Percentiles rank a stretch among this genome's conserved stretches.
phyloP scores from a whole-genome alignment of 2,329 filamentous ascomycete genomes.

The Fusarium stilboides region DNA sequence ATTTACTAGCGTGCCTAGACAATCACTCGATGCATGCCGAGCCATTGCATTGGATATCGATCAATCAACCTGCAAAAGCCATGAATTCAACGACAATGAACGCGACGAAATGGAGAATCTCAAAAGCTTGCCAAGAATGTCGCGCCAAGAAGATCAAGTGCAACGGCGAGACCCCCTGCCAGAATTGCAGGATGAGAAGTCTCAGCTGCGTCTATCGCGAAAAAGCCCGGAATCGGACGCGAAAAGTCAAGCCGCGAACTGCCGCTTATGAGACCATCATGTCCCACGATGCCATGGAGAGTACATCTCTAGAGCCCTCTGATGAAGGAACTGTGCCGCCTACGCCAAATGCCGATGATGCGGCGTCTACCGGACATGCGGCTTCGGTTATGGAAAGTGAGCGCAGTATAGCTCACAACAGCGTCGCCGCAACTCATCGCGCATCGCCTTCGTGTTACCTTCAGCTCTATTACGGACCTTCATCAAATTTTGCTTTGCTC shows the following conservation, averaged over 20 bases:
- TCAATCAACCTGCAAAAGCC: constrained; percentile 18
- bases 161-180: constrained; percentile 52
- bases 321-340: constrained; percentile 42
- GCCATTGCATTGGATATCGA: constrained; percentile 26
- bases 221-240: constrained; percentile 52
- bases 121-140: constrained; percentile 55
- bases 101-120: constrained; percentile 53
- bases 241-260: constrained; percentile 45
- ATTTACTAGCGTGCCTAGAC: constrained; percentile 26
- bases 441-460: constrained; percentile 61
- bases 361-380: constrained; percentile 14
- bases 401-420: constrained; percentile 55
- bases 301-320: constrained; percentile 40
- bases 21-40: constrained; percentile 37
- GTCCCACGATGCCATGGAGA: constrained; percentile 37
- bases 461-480: constrained; percentile 63
- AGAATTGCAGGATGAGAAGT: constrained; percentile 49
- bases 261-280: constrained; percentile 46
- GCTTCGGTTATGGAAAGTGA: constrained; percentile 41
- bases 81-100: constrained; percentile 40
- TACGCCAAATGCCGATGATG: constrained; percentile 35
- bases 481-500: constrained; percentile 62
- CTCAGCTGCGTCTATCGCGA: constrained; percentile 52
- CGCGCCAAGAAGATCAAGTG: constrained; percentile 54
- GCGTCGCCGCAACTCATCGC: constrained; percentile 63